Conservation (phyloP, 2,329 filamentous ascomycete species). For the Trichothecium roseum region DNA sequence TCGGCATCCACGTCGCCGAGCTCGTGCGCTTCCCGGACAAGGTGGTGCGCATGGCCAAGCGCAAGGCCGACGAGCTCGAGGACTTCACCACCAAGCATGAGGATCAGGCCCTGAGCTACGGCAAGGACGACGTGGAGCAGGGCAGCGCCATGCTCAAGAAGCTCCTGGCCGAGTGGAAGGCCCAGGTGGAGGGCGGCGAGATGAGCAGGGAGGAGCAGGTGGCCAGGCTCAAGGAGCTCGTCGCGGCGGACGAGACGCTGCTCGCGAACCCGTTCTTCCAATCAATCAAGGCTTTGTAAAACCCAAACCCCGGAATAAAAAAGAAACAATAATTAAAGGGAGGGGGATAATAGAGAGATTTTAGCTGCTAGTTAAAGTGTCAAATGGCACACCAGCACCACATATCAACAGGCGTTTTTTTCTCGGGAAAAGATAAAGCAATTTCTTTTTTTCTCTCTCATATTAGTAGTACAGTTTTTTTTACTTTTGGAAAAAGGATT, state of each 20-base stretch:
- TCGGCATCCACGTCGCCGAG: slow-evolving; percentile 97
- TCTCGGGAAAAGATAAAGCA: neutral
- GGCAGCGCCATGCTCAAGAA: slow-evolving; percentile 79
- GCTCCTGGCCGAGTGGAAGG: slow-evolving; percentile 77
- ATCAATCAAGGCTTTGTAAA: slow-evolving; percentile 44
- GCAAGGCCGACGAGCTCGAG: slow-evolving; percentile 95
- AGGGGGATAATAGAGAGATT: neutral
- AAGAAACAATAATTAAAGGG: neutral
- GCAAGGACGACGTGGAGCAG: slow-evolving; percentile 78
- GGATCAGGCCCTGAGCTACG: slow-evolving; percentile 49
- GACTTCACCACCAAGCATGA: slow-evolving; percentile 82
- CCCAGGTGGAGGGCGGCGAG: slow-evolving; percentile 49
- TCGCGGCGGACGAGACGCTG: slow-evolving; percentile 59
- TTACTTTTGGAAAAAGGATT: neutral
- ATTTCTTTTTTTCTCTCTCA: neutral
- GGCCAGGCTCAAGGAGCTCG: slow-evolving; percentile 66
- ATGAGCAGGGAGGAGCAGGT: slow-evolving; percentile 70
- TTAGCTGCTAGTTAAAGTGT: neutral
- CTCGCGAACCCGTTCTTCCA: slow-evolving; percentile 61
- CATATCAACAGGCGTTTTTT: neutral
- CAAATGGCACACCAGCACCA: neutral
- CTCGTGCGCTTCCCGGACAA: slow-evolving; percentile 93
- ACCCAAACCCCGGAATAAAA: neutral
- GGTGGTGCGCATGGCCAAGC: slow-evolving; percentile 97
- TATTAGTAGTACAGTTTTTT: neutral